A percentile compares a stretch with the other conserved stretches of the same genome.
Evolutionary conservation across 106 monocot species (phyloP).

Genomic region (Ottelia alismoides): DNA sequence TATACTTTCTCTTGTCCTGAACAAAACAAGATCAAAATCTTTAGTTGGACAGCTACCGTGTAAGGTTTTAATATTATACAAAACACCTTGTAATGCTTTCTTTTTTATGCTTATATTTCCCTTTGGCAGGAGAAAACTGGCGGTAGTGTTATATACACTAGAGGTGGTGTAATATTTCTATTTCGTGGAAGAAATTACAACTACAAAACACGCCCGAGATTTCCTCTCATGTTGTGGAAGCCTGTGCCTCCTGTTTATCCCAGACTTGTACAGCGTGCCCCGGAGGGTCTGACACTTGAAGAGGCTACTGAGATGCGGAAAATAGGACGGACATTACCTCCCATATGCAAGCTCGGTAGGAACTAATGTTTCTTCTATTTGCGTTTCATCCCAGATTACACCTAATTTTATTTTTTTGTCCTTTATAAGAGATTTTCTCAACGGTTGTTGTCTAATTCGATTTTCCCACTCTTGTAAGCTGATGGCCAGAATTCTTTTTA

Average conservation of each 20-base stretch:
- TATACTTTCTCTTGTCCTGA: no score
- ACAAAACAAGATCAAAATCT: no score
- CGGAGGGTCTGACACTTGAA: conserved; percentile 81
- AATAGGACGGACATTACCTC: conserved; percentile 57
- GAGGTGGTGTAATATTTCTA: conserved; percentile 74
- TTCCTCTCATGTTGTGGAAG: conserved; percentile 95
- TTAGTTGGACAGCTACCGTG: no score
- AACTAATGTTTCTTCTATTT: no score
- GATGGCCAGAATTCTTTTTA: no score
- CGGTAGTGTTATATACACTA: conserved; percentile 77
- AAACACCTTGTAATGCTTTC: no score
- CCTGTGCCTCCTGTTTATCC: conserved; percentile 88
- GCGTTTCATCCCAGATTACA: no score
- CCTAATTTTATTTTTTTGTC: no score
- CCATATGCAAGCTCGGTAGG: conserved; percentile 88
- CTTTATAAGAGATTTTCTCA: no score
- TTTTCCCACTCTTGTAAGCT: no score
- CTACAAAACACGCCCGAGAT: conserved; percentile 64
- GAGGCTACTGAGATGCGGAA: conserved; percentile 75
- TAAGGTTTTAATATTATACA: no score
- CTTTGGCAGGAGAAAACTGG: conserved; percentile 83
- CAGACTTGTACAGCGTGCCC: conserved; percentile 52
- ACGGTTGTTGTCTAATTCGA: no score
- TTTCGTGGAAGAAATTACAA: conserved; percentile 95
- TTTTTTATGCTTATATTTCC: neutral